These are phyloP conservation scores for Beauveria australis DNA, from an alignment of 2,329 filamentous ascomycete species.

Conservation along the genomic window DNA sequence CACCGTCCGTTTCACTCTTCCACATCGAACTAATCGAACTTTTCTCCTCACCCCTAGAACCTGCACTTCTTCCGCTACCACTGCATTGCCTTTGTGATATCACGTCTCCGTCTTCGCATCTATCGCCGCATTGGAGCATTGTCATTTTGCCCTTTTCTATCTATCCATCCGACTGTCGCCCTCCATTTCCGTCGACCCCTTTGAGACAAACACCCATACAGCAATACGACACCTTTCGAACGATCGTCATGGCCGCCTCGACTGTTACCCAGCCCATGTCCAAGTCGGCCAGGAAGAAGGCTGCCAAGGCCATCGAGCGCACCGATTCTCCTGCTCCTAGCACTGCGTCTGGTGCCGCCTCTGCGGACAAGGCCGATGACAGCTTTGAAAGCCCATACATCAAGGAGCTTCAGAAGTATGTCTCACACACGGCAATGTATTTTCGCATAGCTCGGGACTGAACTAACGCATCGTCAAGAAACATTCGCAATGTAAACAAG, in stretches of 20 bases:
- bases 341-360: constrained; percentile 34
- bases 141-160: neutral
- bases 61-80: neutral
- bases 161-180: neutral
- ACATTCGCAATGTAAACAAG: constrained; percentile 86
- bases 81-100: constrained; percentile 12
- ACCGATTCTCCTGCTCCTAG: constrained; percentile 49
- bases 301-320: constrained; percentile 40
- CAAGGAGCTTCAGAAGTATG: constrained; percentile 85
- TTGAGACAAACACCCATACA: constrained; percentile 5
- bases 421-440: constrained; percentile 6
- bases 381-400: constrained; percentile 67
- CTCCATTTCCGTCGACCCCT: neutral
- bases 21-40: constrained; percentile 5
- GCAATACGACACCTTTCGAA: neutral
- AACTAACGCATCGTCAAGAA: constrained; percentile 43
- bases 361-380: constrained; percentile 51
- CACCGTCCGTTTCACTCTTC: constrained; percentile 6
- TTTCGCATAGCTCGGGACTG: neutral
- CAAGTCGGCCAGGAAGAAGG: constrained; percentile 63
- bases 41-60: neutral
- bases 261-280: constrained; percentile 48
- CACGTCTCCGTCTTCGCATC: constrained; percentile 8
- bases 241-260: constrained; percentile 50
- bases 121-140: neutral